Conservation (phyloP, 2,329 filamentous ascomycete genomes). For the Albophoma yamanashiensis region DNA sequence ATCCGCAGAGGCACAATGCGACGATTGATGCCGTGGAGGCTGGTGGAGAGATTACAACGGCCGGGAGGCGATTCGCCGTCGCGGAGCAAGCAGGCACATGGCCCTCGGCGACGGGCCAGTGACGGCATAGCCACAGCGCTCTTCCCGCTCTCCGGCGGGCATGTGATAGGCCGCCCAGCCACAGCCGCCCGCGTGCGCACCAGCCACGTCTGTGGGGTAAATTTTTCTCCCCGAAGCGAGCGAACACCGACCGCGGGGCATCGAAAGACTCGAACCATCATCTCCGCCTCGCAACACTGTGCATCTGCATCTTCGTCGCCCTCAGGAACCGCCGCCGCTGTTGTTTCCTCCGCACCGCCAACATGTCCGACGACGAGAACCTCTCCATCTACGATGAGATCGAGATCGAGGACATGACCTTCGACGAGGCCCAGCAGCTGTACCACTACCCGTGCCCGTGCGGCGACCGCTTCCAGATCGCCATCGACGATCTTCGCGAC, state of each 20-base stretch:
- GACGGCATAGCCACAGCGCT: neutral
- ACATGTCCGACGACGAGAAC: conserved; percentile 52
- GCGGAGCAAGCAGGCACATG: neutral
- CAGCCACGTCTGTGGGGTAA: conserved; percentile 6
- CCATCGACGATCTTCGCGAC: conserved; percentile 72
- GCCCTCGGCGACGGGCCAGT: neutral
- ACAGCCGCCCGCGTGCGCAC: neutral
- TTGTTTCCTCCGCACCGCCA: neutral
- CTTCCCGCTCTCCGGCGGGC: neutral
- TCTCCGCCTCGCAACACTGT: neutral
- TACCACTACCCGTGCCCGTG: conserved; percentile 97
- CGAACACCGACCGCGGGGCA: neutral
- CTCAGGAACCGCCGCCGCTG: neutral
- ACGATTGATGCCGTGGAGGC: no score
- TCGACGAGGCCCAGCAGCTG: conserved; percentile 67
- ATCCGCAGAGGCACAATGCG: neutral
- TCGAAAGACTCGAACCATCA: neutral
- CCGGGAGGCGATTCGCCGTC: neutral
- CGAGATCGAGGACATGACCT: conserved; percentile 98
- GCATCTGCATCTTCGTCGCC: neutral
- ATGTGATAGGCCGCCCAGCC: conserved; percentile 1
- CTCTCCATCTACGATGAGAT: conserved; percentile 90
- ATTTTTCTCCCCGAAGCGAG: conserved; percentile 3
- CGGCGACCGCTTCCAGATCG: conserved; percentile 91
- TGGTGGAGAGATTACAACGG: neutral